phyloP scores from a whole-genome alignment of 2,329 filamentous ascomycete genomes.

The Ophiostoma perfectum region DNA sequence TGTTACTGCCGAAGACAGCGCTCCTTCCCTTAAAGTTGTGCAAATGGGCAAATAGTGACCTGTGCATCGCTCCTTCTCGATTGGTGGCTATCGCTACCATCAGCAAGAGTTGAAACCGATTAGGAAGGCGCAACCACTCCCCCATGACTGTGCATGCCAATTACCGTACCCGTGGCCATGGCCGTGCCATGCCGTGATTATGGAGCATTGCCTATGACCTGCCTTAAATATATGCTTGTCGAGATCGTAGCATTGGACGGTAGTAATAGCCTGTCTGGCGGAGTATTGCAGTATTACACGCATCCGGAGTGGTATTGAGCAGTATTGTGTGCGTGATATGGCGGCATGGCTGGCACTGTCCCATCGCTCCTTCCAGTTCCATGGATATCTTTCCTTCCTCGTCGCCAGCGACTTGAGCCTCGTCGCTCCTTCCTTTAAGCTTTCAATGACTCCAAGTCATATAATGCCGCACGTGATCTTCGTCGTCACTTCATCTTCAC shows the following conservation, averaged over 20 bases:
- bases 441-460: neutral
- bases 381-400: neutral
- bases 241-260: neutral
- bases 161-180: neutral
- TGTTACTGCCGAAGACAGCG: neutral
- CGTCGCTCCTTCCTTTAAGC: neutral
- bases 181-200: neutral
- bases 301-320: neutral
- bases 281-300: neutral
- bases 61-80: conserved; percentile 1
- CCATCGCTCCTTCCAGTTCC: conserved; percentile 8
- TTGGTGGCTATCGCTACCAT: neutral
- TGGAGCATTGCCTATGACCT: conserved; percentile 1
- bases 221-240: conserved; percentile 6
- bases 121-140: neutral
- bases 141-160: conserved; percentile 5
- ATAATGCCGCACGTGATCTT: neutral
- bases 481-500: neutral
- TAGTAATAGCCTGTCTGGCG: neutral
- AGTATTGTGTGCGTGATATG: neutral
- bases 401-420: neutral
- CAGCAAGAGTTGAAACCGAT: neutral
- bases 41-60: neutral
- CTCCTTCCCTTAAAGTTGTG: neutral
- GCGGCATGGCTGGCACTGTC: neutral